Base-by-base conservation (phyloP, 371 early-diverging fungal genomes). In the Haplosporangium sp. region DNA sequence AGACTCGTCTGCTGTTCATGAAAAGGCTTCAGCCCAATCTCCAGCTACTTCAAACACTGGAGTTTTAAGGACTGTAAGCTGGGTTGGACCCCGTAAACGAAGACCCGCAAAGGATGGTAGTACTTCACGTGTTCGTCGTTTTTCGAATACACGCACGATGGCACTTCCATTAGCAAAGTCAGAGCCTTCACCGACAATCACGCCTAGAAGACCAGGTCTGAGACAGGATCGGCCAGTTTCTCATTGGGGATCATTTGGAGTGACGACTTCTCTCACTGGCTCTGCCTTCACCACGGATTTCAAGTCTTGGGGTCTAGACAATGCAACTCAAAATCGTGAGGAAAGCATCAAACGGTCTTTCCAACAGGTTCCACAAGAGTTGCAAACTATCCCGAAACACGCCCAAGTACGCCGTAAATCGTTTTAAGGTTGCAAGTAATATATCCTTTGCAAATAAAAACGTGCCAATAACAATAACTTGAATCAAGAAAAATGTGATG, bases 41-140 rank as follows among this genome's bases (percentile, higher is more conserved):
- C n/a, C 60, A 2, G 19, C 35, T 4, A 38, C 47, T 27, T 27
- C 59, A 59, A 40, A 40, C 4, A 40, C 65, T 1, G 35, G 59
- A 17, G 13, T 65, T 34, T 38, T 70, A 39, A 19, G 61, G 34
- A 50, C 40, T 3, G 61, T 66, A 19, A 57, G 57, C 58, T 72
- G 72, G 72, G 66, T 61, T 13, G 72, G 72, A n/a, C 72, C 72
- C 10, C 15, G 72, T 11, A 66, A 67, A 4, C 67, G 72, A 38
- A 67, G 72, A 27, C 19, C 17, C 17, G 44, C 57, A 20, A 66
- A 45, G 39, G 67, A 72, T n/a, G 47, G 67, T 19, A 67, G 44
- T 19, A 27, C 48, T 15, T 44, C 63, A 19, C 53, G 57, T 3
- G 47, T 56, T 13, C 66, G 72, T n/a, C 72, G 72, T 6, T 61